A percentile compares a stretch with the other conserved stretches of the same genome.
Evolutionary conservation across 1,284 basidiomycete genomes (phyloP).

Genomic region (Schizopora paradoxa): DNA sequence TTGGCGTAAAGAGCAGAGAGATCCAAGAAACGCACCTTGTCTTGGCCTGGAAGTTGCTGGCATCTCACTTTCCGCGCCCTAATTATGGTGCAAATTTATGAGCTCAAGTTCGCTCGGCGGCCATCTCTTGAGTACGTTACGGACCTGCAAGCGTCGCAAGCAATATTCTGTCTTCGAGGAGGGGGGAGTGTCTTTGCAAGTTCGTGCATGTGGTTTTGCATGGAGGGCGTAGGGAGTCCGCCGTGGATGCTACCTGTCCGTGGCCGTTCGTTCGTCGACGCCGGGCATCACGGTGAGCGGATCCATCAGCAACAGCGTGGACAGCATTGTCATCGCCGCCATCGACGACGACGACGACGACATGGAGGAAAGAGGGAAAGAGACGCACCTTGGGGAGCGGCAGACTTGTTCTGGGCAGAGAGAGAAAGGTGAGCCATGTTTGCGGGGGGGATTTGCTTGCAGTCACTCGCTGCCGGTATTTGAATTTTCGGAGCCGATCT

Average conservation of each 20-base stretch:
- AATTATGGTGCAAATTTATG: background rate
- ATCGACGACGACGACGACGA: background rate
- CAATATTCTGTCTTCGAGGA: slow-evolving; percentile 83
- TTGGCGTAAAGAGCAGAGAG: slow-evolving; percentile 1
- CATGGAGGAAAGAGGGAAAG: background rate
- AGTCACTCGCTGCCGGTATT: no score
- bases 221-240: slow-evolving; percentile 51
- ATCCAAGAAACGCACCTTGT: slow-evolving; percentile 68
- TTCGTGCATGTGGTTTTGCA: slow-evolving; percentile 74
- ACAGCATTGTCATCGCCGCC: no score
- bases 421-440: background rate
- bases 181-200: slow-evolving; percentile 69
- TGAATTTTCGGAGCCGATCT: no score
- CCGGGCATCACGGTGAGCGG: background rate
- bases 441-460: background rate
- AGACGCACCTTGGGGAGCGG: background rate
- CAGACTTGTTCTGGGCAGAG: background rate
- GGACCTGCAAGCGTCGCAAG: slow-evolving; percentile 83
- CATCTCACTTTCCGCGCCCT: slow-evolving; percentile 82
- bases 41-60: slow-evolving; percentile 67
- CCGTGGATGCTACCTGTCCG: slow-evolving; percentile 25
- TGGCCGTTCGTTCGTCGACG: background rate
- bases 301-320: background rate
- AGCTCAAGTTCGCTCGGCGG: slow-evolving; percentile 2
- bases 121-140: slow-evolving; percentile 16